Conservation (phyloP, 192 early-diverging fungal species). For the Mycoemilia scoparia region DNA sequence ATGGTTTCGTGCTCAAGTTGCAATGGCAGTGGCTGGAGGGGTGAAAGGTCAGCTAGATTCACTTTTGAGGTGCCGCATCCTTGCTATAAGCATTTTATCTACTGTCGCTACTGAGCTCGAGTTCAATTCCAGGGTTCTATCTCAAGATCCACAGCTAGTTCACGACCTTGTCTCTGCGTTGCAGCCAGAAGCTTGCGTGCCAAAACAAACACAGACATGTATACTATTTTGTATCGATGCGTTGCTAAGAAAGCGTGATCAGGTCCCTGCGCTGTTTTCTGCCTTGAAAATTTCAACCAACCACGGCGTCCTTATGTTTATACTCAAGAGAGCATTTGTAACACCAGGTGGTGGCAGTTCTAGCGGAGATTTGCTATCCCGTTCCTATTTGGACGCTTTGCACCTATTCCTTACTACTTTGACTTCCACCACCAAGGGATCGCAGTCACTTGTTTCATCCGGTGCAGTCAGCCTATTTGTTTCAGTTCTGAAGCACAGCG, state of each 20-base stretch:
- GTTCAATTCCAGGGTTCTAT: conserved; percentile 52
- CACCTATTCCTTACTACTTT: conserved; percentile 62
- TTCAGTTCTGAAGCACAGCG: conserved; percentile 46
- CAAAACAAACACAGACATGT: conserved; percentile 53
- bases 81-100: conserved; percentile 64
- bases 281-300: conserved; percentile 84
- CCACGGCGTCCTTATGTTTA: conserved; percentile 75
- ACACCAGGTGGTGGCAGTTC: too few species aligned
- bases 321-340: conserved; percentile 53
- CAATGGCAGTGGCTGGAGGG: conserved; percentile 33
- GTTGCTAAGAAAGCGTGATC: conserved; percentile 56
- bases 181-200: conserved; percentile 48
- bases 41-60: conserved; percentile 24
- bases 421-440: conserved; percentile 60
- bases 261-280: conserved; percentile 59
- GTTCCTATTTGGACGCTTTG: conserved; percentile 70
- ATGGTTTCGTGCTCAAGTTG: conserved; percentile 61
- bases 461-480: conserved; percentile 74
- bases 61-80: conserved; percentile 52
- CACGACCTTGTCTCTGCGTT: conserved; percentile 56
- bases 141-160: conserved; percentile 78
- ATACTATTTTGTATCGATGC: conserved; percentile 69
- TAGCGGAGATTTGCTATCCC: too few species aligned
- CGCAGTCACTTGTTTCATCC: conserved; percentile 76
- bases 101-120: conserved; percentile 28